Conservation (phyloP, 345 rosid species). For the Gossypium turneri region DNA sequence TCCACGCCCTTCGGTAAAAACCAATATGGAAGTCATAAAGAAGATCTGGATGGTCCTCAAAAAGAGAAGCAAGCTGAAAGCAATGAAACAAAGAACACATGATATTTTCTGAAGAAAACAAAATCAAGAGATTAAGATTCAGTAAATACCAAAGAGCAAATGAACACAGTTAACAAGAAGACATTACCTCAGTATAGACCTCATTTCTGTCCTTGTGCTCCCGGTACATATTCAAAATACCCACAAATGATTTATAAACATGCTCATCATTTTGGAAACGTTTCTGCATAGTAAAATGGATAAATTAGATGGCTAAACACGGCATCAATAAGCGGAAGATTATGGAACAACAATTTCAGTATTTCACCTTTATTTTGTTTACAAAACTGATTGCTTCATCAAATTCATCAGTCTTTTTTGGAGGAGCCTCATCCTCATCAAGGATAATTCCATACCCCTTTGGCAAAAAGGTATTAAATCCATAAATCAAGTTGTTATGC, state of each 20-base stretch:
- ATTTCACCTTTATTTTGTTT: slow-evolving; percentile 62
- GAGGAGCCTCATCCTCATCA: neutral
- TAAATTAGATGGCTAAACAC: neutral
- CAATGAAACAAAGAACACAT: neutral
- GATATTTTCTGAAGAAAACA: neutral
- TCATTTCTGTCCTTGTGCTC: slow-evolving; percentile 83
- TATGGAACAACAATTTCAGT: neutral
- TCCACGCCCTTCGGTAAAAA: no score
- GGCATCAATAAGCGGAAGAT: slow-evolving; percentile 8
- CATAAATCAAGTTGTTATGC: neutral
- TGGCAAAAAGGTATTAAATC: neutral
- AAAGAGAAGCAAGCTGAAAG: neutral
- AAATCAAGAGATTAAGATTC: neutral
- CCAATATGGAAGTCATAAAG: neutral
- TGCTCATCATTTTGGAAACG: neutral
- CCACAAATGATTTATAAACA: neutral
- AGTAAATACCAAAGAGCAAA: neutral
- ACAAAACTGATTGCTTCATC: neutral
- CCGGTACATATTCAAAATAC: slow-evolving; percentile 54
- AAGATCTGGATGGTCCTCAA: neutral
- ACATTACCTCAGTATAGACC: slow-evolving; percentile 38
- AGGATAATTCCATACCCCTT: neutral
- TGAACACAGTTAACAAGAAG: neutral
- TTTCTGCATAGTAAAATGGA: slow-evolving; percentile 44
- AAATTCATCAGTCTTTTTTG: neutral